These are phyloP conservation scores for Tricholoma hemisulphureum DNA, from an alignment of 768 basidiomycete species.

Conservation along the genomic window DNA sequence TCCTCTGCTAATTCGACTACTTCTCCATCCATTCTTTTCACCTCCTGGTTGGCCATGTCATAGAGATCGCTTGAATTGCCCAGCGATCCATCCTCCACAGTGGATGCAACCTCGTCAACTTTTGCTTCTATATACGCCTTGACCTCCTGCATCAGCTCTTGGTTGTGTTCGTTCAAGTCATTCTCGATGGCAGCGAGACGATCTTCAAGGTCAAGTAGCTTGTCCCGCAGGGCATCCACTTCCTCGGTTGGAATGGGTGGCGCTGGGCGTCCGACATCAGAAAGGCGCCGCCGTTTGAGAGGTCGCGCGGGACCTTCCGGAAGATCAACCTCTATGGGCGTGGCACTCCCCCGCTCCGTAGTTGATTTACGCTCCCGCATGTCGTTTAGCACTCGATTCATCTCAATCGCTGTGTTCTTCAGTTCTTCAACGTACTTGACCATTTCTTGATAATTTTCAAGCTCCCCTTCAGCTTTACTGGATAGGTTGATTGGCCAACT, in stretches of 20 bases:
- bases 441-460: constrained; percentile 19
- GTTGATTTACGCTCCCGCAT: constrained; percentile 10
- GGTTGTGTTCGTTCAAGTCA: constrained; percentile 17
- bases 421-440: constrained; percentile 20
- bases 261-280: constrained; percentile 6
- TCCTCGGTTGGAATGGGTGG: constrained; percentile 9
- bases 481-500: constrained; percentile 28
- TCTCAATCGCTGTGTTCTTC: constrained; percentile 18
- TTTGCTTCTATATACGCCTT: constrained; percentile 19
- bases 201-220: constrained; percentile 14
- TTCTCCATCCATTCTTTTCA: constrained; percentile 20
- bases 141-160: constrained; percentile 18
- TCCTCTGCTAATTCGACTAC: constrained; percentile 20
- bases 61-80: neutral
- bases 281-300: constrained; percentile 30
- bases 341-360: neutral
- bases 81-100: neutral
- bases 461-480: constrained; percentile 18
- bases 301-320: constrained; percentile 16
- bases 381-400: constrained; percentile 19
- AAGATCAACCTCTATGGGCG: constrained; percentile 14
- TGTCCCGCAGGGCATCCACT: constrained; percentile 17
- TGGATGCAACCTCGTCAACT: constrained; percentile 14
- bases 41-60: constrained; percentile 8
- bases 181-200: constrained; percentile 21